Evolutionary conservation across 805 yeast species (phyloP).

Genomic region (Saccharomycopsis capsularis): DNA sequence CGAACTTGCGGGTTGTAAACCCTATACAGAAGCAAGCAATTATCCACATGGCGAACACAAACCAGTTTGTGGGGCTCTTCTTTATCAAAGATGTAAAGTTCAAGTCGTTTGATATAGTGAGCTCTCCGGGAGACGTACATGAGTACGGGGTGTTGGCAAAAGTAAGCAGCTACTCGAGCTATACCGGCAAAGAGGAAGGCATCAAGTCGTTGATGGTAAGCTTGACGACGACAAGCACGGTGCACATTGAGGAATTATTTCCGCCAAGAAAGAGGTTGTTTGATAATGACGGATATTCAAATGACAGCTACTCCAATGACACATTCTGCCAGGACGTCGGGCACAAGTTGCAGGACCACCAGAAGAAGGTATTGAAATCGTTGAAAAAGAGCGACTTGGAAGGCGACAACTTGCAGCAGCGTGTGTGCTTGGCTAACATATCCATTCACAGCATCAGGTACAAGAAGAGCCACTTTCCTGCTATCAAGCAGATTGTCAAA

Average conservation of each 20-base stretch:
- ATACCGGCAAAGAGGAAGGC: conserved; percentile 6
- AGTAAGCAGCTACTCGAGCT: conserved; percentile 5
- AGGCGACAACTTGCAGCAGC: conserved; percentile 6
- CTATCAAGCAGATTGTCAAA: not conserved
- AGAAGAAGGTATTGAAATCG: not conserved
- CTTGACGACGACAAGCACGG: conserved; percentile 4
- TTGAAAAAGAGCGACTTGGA: not conserved
- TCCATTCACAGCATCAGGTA: conserved; percentile 1
- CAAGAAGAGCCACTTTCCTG: not conserved
- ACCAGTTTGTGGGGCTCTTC: conserved; percentile 17
- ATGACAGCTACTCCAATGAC: not conserved
- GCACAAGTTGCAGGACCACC: too few relatives aligned
- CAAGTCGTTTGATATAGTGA: conserved; percentile 14
- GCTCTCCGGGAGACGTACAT: conserved; percentile 12
- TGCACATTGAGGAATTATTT: conserved; percentile 3
- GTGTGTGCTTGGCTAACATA: conserved; percentile 15
- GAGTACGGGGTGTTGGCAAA: conserved; percentile 17
- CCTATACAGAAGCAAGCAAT: conserved; percentile 20
- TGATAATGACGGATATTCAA: not conserved
- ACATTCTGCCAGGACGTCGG: not conserved
- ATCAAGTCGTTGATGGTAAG: conserved; percentile 13
- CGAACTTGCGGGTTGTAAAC: conserved; percentile 14
- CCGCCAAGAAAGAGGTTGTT: conserved; percentile 13
- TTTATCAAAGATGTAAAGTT: conserved; percentile 17
- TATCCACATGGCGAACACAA: conserved; percentile 14